phyloP scores from a whole-genome alignment of 2,329 filamentous ascomycete species.

The Chaetomium sp. region DNA sequence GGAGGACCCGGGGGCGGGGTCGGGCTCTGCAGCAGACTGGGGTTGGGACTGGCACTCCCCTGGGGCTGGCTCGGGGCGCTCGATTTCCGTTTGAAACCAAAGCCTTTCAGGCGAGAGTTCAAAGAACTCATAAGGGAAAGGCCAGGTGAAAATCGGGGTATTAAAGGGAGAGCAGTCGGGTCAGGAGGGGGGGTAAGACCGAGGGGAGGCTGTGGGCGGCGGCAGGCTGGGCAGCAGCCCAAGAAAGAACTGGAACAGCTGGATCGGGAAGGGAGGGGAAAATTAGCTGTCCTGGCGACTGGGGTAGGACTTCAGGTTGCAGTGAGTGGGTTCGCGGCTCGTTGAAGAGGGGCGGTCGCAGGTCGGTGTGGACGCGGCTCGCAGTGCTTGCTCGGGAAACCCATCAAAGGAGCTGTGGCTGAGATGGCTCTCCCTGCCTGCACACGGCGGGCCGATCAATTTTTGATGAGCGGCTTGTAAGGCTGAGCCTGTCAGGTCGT shows the following conservation, averaged over 20 bases:
- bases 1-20: slow-evolving; percentile 42
- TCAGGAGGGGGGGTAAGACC: slow-evolving; percentile 34
- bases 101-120: slow-evolving; percentile 77
- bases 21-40: slow-evolving; percentile 48
- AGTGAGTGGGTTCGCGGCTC: slow-evolving; percentile 25
- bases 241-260: slow-evolving; percentile 28
- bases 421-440: slow-evolving; percentile 31
- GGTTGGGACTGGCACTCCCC: slow-evolving; percentile 32
- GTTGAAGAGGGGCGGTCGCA: slow-evolving; percentile 17
- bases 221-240: slow-evolving; percentile 29
- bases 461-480: slow-evolving; percentile 28
- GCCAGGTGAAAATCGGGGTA: slow-evolving; percentile 29
- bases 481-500: slow-evolving; percentile 31
- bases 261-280: slow-evolving; percentile 30
- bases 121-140: slow-evolving; percentile 69
- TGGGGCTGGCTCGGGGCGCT: slow-evolving; percentile 58
- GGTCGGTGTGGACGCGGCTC: slow-evolving; percentile 22
- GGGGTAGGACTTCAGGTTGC: slow-evolving; percentile 29
- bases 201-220: slow-evolving; percentile 35
- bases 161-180: slow-evolving; percentile 39
- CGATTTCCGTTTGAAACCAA: slow-evolving; percentile 81
- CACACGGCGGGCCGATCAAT: slow-evolving; percentile 29
- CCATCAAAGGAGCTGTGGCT: slow-evolving; percentile 31
- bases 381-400: slow-evolving; percentile 27
- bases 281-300: slow-evolving; percentile 26